Percentiles rank a stretch among this genome's conserved stretches.
Conservation (phyloP, 2,329 filamentous ascomycete genomes). For the Sporothrix luriei region DNA sequence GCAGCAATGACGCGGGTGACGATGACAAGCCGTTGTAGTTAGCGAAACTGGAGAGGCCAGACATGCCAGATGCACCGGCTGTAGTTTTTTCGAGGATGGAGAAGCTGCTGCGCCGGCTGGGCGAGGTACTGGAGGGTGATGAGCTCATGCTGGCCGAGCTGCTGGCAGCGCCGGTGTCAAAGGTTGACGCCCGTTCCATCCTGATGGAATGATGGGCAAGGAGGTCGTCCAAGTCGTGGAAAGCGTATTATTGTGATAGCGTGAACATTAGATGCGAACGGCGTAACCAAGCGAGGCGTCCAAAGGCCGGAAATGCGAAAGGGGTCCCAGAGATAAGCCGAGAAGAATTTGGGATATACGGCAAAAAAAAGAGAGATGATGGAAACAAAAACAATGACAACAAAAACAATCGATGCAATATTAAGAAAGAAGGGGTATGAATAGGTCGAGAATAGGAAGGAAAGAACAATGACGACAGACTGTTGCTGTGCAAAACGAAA, state of each 20-base stretch:
- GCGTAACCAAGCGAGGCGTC: constrained; percentile 9
- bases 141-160: constrained; percentile 30
- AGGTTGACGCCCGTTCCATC: constrained; percentile 33
- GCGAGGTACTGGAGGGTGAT: constrained; percentile 26
- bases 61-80: constrained; percentile 22
- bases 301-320: not conserved
- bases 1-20: constrained; percentile 32
- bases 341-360: not conserved
- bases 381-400: constrained; percentile 2
- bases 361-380: not conserved
- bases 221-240: constrained; percentile 4
- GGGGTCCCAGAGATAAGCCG: not conserved
- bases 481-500: not conserved
- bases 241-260: constrained; percentile 12
- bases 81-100: constrained; percentile 33
- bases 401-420: not conserved
- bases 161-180: constrained; percentile 32
- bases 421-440: not conserved
- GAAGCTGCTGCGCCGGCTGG: constrained; percentile 36
- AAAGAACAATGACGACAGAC: constrained; percentile 21
- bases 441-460: not conserved
- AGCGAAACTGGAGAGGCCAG: constrained; percentile 31
- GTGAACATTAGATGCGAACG: constrained; percentile 23
- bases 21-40: constrained; percentile 29
- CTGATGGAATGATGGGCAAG: not conserved